Evolutionary conservation across 345 rosid genomes (phyloP).

Genomic region (Hevea brasiliensis): DNA sequence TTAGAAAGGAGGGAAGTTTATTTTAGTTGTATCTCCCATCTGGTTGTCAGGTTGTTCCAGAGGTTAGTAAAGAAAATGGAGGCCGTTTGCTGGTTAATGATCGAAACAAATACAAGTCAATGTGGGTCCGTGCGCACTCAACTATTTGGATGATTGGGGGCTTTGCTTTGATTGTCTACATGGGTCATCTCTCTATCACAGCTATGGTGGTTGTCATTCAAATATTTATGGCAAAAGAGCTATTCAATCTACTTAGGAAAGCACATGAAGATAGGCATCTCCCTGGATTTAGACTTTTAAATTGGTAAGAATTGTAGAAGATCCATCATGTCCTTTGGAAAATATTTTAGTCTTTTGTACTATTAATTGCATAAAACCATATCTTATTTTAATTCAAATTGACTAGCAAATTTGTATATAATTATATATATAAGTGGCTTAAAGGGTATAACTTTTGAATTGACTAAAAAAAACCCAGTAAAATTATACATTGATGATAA

Average conservation of each 20-base stretch:
- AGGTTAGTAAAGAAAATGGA: conserved; percentile 59
- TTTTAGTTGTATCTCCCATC: background rate
- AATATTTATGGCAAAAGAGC: conserved; percentile 88
- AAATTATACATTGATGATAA: too few species aligned
- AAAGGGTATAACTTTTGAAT: too few species aligned
- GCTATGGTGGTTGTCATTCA: conserved; percentile 97
- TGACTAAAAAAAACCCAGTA: too few species aligned
- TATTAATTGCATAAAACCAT: background rate
- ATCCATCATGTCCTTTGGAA: background rate
- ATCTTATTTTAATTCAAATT: background rate
- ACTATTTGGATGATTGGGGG: conserved; percentile 94
- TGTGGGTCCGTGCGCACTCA: conserved; percentile 75
- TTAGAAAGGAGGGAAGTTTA: background rate
- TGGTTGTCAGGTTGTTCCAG: conserved; percentile 50
- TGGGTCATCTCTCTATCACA: conserved; percentile 96
- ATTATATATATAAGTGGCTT: too few species aligned
- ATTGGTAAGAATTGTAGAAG: conserved; percentile 52
- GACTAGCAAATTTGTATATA: background rate
- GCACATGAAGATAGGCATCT: conserved; percentile 80
- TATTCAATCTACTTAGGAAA: conserved; percentile 81
- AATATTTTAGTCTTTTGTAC: background rate
- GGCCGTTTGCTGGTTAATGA: conserved; percentile 63
- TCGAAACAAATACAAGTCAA: conserved; percentile 70
- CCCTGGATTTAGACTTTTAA: conserved; percentile 81
- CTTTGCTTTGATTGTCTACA: conserved; percentile 72